Evolutionary conservation across 805 yeast species (phyloP), one percentile per base, ranked within the genome.

Genomic region (Yamadazyma endophytica): DNA sequence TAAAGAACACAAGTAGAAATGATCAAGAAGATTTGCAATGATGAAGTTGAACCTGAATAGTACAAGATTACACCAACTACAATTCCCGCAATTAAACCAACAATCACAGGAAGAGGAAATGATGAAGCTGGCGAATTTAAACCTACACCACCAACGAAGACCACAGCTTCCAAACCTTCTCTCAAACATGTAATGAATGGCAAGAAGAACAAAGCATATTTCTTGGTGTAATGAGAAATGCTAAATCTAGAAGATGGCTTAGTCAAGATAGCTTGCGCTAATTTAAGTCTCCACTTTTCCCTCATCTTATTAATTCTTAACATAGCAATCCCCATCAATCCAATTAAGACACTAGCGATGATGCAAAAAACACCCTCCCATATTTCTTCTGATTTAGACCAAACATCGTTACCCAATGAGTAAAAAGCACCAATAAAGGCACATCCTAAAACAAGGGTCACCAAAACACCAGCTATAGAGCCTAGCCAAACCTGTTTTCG

Each of bases 111-210:
- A 39, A 88, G 62, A 35, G 96, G 96, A 73, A 85, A 87, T 5
- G 95, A 76, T 13, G 52, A 34, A 25, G 56, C 56, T n/a, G 55
- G 53, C 6, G 41, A 33, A 25, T 40, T 52, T 39, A 87, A 70
- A 56, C 95, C 94, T 28, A 92, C 96, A 65, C 97, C 97, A 32
- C 96, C 97, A 35, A 89, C 92, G 51, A 89, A 89, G 26, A 89
- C 95, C 37, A 89, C 89, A 25, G 96, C 96, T 71, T 89, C 97
- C 44, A 88, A 68, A 60, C 97, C 97, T 70, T 88, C 97, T 74
- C 97, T 79, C 42, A 88, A 69, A 38, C 84, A 81, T 16, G 97
- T 88, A 52, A 88, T 68, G 50, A 84, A 82, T n/a, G 97, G 96
- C 43, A 88, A 70, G 37, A 89, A 58, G 50, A 87, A 86, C 88